Evolutionary conservation across 208 protist genomes (phyloP).

Genomic region (Tetramitus jugosus): DNA sequence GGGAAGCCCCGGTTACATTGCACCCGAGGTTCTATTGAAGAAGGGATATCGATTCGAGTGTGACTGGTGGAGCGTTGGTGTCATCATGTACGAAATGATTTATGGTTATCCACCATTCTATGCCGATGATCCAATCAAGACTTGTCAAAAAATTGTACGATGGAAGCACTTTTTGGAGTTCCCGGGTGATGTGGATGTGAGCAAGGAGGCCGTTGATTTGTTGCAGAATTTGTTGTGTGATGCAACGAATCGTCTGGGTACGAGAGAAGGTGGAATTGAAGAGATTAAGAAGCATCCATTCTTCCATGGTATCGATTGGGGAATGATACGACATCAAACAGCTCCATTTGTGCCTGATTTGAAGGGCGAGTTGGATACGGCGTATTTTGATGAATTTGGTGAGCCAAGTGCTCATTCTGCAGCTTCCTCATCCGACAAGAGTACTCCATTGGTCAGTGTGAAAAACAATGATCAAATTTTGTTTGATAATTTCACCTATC

Average conservation of each 20-base stretch:
- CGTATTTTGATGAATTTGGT: slow-evolving; percentile 49
- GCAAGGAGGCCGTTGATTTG: slow-evolving; percentile 72
- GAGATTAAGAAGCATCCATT: slow-evolving; percentile 67
- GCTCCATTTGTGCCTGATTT: slow-evolving; percentile 46
- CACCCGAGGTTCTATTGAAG: slow-evolving; percentile 35
- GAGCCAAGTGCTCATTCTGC: too few species aligned
- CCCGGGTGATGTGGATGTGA: slow-evolving; percentile 60
- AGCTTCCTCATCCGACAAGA: neutral
- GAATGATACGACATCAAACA: slow-evolving; percentile 34
- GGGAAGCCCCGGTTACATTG: slow-evolving; percentile 67
- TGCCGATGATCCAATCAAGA: slow-evolving; percentile 51
- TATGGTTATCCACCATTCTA: slow-evolving; percentile 61
- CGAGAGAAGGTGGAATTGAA: slow-evolving; percentile 26
- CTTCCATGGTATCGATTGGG: slow-evolving; percentile 46
- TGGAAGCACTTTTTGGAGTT: slow-evolving; percentile 66
- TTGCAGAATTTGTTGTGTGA: slow-evolving; percentile 77
- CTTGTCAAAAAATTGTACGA: slow-evolving; percentile 70
- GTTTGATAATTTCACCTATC: neutral
- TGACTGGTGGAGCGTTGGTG: slow-evolving; percentile 66
- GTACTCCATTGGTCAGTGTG: neutral
- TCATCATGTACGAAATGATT: slow-evolving; percentile 63
- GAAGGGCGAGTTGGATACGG: slow-evolving; percentile 30
- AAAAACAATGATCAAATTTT: neutral
- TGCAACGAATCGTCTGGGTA: slow-evolving; percentile 60
- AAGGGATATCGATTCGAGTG: slow-evolving; percentile 54